phyloP scores from a whole-genome alignment of 2,329 filamentous ascomycete genomes.

The Exophiala phaeomuriformis region DNA sequence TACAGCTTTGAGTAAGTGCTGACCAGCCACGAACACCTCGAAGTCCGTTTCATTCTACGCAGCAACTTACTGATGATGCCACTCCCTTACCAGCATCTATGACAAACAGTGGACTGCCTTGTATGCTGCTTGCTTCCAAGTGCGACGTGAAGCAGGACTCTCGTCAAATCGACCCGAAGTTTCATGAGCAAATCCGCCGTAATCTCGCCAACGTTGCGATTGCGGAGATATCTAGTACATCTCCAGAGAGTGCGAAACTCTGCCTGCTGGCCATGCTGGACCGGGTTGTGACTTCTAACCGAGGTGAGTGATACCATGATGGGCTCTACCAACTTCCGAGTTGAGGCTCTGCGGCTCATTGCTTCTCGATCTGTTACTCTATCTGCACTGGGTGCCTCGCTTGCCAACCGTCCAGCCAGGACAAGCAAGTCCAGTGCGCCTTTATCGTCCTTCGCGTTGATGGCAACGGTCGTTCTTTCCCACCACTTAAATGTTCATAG shows the following conservation, averaged over 20 bases:
- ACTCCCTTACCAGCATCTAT: conserved; percentile 15
- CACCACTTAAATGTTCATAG: background rate
- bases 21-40: background rate
- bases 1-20: conserved; percentile 64
- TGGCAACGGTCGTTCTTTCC: background rate
- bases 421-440: too few relatives aligned
- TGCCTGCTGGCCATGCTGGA: conserved; percentile 70
- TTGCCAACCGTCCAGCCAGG: too few relatives aligned
- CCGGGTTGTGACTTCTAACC: conserved; percentile 59
- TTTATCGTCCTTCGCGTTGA: background rate
- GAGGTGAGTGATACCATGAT: conserved; percentile 49
- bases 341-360: too few relatives aligned
- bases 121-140: conserved; percentile 79
- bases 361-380: too few relatives aligned
- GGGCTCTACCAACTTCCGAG: background rate
- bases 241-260: conserved; percentile 63
- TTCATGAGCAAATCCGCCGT: conserved; percentile 57
- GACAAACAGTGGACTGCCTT: conserved; percentile 44
- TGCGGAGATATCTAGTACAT: conserved; percentile 64
- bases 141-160: conserved; percentile 68
- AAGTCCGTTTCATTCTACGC: background rate
- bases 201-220: conserved; percentile 60
- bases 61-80: background rate
- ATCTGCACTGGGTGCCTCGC: too few relatives aligned
- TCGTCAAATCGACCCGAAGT: conserved; percentile 63